Percentiles rank a stretch among this genome's conserved stretches.
These are phyloP conservation scores for Drechslerella dactyloides DNA, from an alignment of 2,329 filamentous ascomycete genomes.

Conservation along the genomic window DNA sequence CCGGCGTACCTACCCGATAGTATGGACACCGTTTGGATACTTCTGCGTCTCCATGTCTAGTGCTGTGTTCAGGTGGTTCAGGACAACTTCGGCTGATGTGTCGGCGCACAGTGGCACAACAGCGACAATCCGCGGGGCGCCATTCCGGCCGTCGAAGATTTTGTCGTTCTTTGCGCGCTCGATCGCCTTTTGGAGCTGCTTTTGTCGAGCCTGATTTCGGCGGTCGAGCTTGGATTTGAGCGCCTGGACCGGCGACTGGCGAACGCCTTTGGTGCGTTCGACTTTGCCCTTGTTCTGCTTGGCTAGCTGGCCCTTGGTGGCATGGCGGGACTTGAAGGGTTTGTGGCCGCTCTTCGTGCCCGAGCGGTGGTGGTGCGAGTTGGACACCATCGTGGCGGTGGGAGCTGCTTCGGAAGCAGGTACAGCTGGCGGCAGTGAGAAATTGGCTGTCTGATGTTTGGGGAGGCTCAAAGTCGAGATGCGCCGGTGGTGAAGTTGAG, in stretches of 20 bases:
- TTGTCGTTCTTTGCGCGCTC: constrained; percentile 79
- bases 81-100: constrained; percentile 69
- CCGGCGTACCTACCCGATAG: constrained; percentile 18
- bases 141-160: constrained; percentile 84
- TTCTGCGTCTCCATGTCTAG: constrained; percentile 74
- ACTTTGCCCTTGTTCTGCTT: constrained; percentile 74
- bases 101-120: constrained; percentile 82
- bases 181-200: constrained; percentile 79
- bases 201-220: constrained; percentile 91
- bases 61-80: constrained; percentile 75
- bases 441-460: constrained; percentile 3
- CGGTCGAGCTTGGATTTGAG: constrained; percentile 97
- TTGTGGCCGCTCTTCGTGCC: constrained; percentile 91
- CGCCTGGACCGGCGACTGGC: constrained; percentile 92
- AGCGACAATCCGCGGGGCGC: constrained; percentile 84
- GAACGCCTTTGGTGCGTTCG: constrained; percentile 67
- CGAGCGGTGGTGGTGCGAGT: constrained; percentile 81
- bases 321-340: constrained; percentile 87
- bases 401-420: neutral
- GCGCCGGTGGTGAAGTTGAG: neutral
- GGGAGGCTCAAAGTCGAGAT: constrained; percentile 7
- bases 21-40: constrained; percentile 66
- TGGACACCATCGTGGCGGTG: constrained; percentile 38
- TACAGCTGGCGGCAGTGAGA: neutral
- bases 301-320: constrained; percentile 84